phyloP scores from a whole-genome alignment of 257 asterid species.

The Solanum microdontum region DNA sequence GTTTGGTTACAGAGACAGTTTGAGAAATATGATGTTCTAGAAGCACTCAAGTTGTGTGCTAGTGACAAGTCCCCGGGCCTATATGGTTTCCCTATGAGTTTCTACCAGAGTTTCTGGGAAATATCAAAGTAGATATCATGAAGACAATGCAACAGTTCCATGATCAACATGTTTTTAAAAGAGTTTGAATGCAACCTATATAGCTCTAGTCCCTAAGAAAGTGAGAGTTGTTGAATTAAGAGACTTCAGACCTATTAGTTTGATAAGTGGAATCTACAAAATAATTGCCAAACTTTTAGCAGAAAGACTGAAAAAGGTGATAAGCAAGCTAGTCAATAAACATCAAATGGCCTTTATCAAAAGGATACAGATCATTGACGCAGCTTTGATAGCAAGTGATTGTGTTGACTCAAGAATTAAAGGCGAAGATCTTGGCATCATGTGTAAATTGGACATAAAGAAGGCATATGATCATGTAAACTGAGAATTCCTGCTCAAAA shows the following conservation, averaged over 20 bases:
- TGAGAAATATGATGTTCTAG: too few relatives aligned
- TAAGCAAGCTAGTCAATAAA: neutral
- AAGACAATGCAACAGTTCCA: neutral
- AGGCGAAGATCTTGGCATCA: neutral
- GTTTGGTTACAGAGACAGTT: too few relatives aligned
- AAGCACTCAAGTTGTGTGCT: neutral
- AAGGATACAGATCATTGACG: neutral
- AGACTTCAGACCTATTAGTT: neutral
- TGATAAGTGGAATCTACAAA: neutral
- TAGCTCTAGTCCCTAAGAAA: neutral
- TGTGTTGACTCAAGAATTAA: neutral
- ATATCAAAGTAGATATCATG: neutral
- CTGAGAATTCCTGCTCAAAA: neutral
- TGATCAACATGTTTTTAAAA: neutral
- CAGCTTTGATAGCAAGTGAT: neutral
- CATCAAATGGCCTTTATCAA: neutral
- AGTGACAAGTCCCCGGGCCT: neutral
- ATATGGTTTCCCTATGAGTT: neutral
- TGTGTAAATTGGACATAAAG: neutral
- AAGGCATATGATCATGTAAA: neutral
- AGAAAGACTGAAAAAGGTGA: neutral
- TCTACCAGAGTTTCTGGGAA: neutral
- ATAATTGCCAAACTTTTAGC: neutral
- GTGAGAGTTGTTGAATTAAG: neutral
- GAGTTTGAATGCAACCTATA: neutral